Evolutionary conservation across 2,329 filamentous ascomycete species (phyloP), one percentile per base, ranked within the genome.

Genomic region (Metarhizium anisopliae): DNA sequence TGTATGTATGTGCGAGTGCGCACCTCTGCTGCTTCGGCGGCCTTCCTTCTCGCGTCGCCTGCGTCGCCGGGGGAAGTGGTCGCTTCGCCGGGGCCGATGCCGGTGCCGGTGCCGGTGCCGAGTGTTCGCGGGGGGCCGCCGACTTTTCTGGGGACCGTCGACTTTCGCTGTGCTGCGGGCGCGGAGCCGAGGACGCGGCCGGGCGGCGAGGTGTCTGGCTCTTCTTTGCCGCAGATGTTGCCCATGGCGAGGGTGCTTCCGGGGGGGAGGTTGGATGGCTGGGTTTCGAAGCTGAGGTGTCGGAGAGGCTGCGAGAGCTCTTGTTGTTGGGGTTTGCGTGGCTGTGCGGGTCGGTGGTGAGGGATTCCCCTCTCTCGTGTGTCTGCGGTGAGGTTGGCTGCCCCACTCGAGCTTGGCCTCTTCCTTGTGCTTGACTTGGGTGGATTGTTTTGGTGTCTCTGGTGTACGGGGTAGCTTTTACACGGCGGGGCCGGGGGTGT

Each of bases 1-100:
- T 35, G 32, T 35, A 35, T 11, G 32, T 35, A 35, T 35, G 32
- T 35, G 10, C 32, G 32, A 8, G 10, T 35, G 32, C 83, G 67
- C 70, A 95, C 91, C 85, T 95, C 89, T 58, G 92, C 92, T 53
- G 91, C 92, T 61, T 83, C 81, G 0, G 90, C 90, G 4, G 92
- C 92, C 58, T 84, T 88, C 55, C 77, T 78, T 57, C 86, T 79
- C 38, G 90, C 86, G 67, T 92, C 65, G 36, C 62, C 62, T 59
- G 58, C 61, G 45, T 61, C 63, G 4, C 60, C 67, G 29, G 63
- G 61, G 8, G 62, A 18, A 14, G 56, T 16, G 7, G 45, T 45
- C 43, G 62, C 58, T n/a, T 68, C 66, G 47, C 79, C 51, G 13
- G 38, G 38, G 40, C 25, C 7, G 51, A 10, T 79, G 20, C 88